A percentile compares a stretch with the other conserved stretches of the same genome.
These are phyloP conservation scores for Baorangia bicolor DNA, from an alignment of 768 basidiomycete genomes.

Conservation along the genomic window DNA sequence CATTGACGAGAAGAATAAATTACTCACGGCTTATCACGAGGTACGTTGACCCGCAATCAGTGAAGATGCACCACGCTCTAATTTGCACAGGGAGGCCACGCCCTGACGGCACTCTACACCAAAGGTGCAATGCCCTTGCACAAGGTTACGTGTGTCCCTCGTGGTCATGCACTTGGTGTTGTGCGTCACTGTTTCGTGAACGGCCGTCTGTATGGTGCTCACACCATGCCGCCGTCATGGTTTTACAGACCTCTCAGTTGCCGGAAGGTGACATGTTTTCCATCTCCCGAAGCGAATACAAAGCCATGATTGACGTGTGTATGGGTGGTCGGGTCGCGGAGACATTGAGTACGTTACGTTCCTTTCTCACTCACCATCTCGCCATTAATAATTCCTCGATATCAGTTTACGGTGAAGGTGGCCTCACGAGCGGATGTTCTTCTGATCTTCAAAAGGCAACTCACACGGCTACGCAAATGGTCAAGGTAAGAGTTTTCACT, in stretches of 20 bases:
- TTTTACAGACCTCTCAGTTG: conserved; percentile 64
- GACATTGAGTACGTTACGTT: conserved; percentile 71
- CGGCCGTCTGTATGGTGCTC: conserved; percentile 1
- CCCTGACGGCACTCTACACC: conserved; percentile 92
- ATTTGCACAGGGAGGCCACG: conserved; percentile 74
- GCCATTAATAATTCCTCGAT: conserved; percentile 6
- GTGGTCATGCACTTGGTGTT: conserved; percentile 89
- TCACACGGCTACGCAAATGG: conserved; percentile 78
- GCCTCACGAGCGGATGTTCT: conserved; percentile 88
- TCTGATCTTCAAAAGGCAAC: conserved; percentile 86
- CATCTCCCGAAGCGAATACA: conserved; percentile 68
- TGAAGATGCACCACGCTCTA: neutral
- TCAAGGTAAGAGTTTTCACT: conserved; percentile 58
- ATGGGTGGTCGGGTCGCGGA: conserved; percentile 97
- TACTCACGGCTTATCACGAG: conserved; percentile 96
- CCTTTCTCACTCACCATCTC: neutral
- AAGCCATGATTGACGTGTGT: conserved; percentile 83
- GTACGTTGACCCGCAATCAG: conserved; percentile 37
- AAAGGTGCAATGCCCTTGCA: conserved; percentile 95
- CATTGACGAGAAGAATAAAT: conserved; percentile 82
- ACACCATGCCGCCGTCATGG: neutral
- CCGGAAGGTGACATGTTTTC: conserved; percentile 78
- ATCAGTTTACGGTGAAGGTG: conserved; percentile 82
- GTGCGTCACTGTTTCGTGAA: conserved; percentile 43
- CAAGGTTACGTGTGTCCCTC: conserved; percentile 96